Base-by-base conservation (phyloP, 352 stramenopile genomes). In the Thraustochytrium sp. region DNA sequence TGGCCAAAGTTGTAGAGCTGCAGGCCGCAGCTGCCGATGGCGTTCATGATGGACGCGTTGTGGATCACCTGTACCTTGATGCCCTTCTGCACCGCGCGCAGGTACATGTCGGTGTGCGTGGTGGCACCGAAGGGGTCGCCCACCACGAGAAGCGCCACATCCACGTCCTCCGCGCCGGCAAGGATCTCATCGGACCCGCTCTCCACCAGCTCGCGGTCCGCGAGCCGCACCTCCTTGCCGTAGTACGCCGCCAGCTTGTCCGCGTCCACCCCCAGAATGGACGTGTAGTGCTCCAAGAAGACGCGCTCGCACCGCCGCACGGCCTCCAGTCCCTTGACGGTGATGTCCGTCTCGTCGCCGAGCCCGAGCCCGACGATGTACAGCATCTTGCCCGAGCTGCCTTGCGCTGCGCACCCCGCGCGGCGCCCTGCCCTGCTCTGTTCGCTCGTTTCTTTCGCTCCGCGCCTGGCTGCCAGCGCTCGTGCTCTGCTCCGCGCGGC, bases 1-100 rank as follows among this genome's bases (percentile, higher is more conserved):
- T 98, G 94, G 31, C 97, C 96, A 89, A 98, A 99, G 62, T 94
- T 97, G 89, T 99, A 99, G 13, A 99, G 90, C 84, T 98, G 95
- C 78, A 99, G 89, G 2, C 97, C 97, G 86, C 94, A 98, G 34
- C 91, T 92, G 48, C 91, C 96, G 13, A 94, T 94, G 3, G 96
- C 97, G 37, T 95, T 96, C 96, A 99, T 99, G 85, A 98, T 96
- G 18, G 92, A 98, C 9, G 96, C 96, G 88, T 99, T 99, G 87
- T 99, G 96, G 46, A 99, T 95, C 61, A 99, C 92, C 85, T 99
- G 90, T 11, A 99, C 95, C 63, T 92, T 85, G 74, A 98, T 96
- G 26, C 92, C 94, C 40, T 93, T 86, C 87, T 98, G 91, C 84
- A 93, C 89, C 1, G 96, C 96, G 72, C 97, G 92, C 73, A 99